Percentiles rank a stretch among this genome's conserved stretches.
Evolutionary conservation across 495 filamentous ascomycete species (phyloP).

Genomic region (Aspergillus nanangensis): DNA sequence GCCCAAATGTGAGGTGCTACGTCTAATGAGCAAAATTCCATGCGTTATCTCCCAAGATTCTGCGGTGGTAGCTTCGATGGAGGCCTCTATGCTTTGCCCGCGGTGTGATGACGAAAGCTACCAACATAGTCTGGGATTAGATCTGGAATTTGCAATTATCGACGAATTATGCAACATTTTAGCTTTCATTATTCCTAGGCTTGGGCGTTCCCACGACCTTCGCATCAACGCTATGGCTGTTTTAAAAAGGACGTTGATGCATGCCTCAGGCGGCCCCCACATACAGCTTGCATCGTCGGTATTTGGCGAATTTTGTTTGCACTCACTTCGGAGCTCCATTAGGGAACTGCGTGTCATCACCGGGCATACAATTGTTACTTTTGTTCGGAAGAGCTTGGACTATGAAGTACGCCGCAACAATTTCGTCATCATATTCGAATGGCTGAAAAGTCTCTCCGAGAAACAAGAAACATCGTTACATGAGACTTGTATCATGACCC

Average conservation of each 20-base stretch:
- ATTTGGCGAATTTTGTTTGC: constrained; percentile 75
- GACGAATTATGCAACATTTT: constrained; percentile 51
- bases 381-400: constrained; percentile 51
- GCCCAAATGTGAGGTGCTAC: constrained; percentile 27
- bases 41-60: no score
- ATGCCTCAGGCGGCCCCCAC: constrained; percentile 50
- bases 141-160: constrained; percentile 27
- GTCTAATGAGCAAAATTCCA: no score
- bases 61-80: constrained; percentile 26
- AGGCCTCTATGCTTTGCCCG: constrained; percentile 31
- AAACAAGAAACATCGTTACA: constrained; percentile 58
- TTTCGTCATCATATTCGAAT: constrained; percentile 58
- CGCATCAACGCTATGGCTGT: constrained; percentile 71
- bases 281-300: constrained; percentile 61
- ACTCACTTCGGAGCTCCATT: constrained; percentile 73
- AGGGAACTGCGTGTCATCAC: constrained; percentile 83
- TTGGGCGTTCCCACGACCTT: constrained; percentile 54
- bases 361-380: constrained; percentile 61
- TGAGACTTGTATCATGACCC: constrained; percentile 80
- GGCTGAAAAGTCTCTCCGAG: constrained; percentile 66
- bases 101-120: constrained; percentile 26
- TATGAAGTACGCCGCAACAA: constrained; percentile 55
- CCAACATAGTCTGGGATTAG: constrained; percentile 7
- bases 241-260: constrained; percentile 61
- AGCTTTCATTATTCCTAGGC: constrained; percentile 48